Evolutionary conservation across 805 yeast genomes (phyloP), one percentile per base, ranked within the genome.

Genomic region (Wickerhamiella bombiphila): DNA sequence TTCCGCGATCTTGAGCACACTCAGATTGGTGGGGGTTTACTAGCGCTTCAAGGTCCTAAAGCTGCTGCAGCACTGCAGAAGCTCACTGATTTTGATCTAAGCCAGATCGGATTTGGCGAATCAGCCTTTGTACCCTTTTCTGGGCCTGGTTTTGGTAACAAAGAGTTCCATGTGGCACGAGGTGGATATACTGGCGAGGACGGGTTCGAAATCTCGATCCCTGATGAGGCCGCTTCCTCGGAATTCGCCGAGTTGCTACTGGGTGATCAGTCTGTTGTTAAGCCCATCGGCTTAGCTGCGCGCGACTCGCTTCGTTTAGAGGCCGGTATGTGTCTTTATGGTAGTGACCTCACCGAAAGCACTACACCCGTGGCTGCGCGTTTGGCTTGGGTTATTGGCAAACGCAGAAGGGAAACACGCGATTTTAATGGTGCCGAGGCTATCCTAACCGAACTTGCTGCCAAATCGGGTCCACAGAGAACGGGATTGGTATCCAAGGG

Each of bases 111-210:
- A 44, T 91, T 91, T 56, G 97, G 97, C 37, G 68, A 72, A 50
- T 68, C 78, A 9, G 63, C 61, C 29, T 72, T 65, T 50, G 59
- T 70, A 37, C 58, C 58, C 22, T 54, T 68, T 16, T 60, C 54
- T 25, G 8, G 16, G 20, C 14, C 22, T 6, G 32, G 29, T 7
- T n/a, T n/a, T n/a, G 32, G 36, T 15, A 26, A 26, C 31, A 52
- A 35, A 21, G 62, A 65, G 36, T 65, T 79, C 37, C 93, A 85
- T 54, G 68, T 85, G n/a, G 80, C 94, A 3, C 76, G 98, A 59
- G 81, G 93, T 18, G 98, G 98, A 2, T 91, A 91, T 64, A 91
- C 98, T 5, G 98, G 98, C 15, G 98, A 91, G 60, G 98, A 91
- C 57, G 98, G 98, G 1, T 88, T 91, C 58, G 98, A 91, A 58